Base-by-base conservation (phyloP, 306 rosid genomes). In the Prunus campanulata region DNA sequence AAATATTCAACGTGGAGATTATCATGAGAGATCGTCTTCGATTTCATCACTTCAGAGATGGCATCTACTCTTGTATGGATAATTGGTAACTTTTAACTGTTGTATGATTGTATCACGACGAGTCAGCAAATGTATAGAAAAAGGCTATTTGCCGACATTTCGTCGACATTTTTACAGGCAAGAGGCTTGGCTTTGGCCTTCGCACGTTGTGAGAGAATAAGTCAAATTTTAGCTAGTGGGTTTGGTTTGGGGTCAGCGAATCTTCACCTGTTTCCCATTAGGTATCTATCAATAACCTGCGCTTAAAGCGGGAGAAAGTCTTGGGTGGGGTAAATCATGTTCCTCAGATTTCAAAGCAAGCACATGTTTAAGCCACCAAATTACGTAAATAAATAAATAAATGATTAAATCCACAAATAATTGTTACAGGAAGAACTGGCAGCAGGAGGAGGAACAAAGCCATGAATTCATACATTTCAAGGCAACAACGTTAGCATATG, bases 11-110 rank as follows among this genome's bases (percentile, higher is more conserved):
- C 5, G 90, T 83, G 62, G 93, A 91, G 88, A 88, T 93, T 77
- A 78, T 83, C 81, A 85, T 93, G 73, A 86, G 96, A 79, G 91
- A 88, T 77, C 91, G 90, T 56, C 80, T 77, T 70, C 85, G 98
- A 14, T 91, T 93, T 81, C 97, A 89, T 87, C 91, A 82, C 57
- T 88, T 88, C 24, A 86, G 79, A 77, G 88, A 89, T 69, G 92
- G 96, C 42, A 72, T 30, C 3, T 91, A 96, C 87, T 90, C 93
- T 71, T 93, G 96, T 87, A 85, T 74, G 81, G 93, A 88, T 68
- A 86, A 85, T 66, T 88, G 96, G 93, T 92, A 81, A 86, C 56
- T 27, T 74, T 19, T 67, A 13, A 11, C 11, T 52, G 25, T 52
- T 66, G 46, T 20, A 39, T 7, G 9, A 10, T 51, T 15, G 57